Conservation (phyloP, 1,284 basidiomycete species). For the Golubevia pallescens region DNA sequence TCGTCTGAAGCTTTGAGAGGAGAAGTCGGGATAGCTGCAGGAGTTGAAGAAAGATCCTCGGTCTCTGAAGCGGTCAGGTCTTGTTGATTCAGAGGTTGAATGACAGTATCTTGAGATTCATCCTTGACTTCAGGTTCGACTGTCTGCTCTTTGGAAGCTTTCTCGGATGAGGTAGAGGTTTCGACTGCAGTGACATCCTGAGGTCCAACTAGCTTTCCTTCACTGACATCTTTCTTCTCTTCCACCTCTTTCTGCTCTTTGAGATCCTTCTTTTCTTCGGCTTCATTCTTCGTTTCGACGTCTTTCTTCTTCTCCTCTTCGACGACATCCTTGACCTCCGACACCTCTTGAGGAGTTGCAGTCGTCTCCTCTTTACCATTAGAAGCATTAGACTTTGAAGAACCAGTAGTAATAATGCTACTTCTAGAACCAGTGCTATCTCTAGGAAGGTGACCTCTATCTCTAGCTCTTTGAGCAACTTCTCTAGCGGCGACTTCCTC, state of each 20-base stretch:
- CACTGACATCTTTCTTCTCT: neutral
- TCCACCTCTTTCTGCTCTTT: conserved; percentile 6
- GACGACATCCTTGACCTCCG: conserved; percentile 6
- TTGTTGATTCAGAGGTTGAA: neutral
- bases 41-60: too few relatives aligned
- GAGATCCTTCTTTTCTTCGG: neutral
- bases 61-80: too few relatives aligned
- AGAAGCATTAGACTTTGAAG: neutral
- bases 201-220: conserved; percentile 3
- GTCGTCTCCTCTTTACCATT: neutral
- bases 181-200: conserved; percentile 10
- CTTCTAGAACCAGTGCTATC: conserved; percentile 3
- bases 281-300: conserved; percentile 1
- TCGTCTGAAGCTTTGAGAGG: too few relatives aligned
- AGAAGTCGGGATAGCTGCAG: too few relatives aligned
- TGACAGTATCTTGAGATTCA: neutral
- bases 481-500: conserved; percentile 34
- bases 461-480: conserved; percentile 26
- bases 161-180: conserved; percentile 7
- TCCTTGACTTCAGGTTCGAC: neutral
- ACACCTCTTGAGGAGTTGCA: conserved; percentile 5
- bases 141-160: conserved; percentile 1
- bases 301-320: conserved; percentile 1
- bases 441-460: conserved; percentile 21
- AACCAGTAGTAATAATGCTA: neutral